These are phyloP conservation scores for Chamaenerion angustifolium DNA, from an alignment of 345 rosid species.

Conservation along the genomic window DNA sequence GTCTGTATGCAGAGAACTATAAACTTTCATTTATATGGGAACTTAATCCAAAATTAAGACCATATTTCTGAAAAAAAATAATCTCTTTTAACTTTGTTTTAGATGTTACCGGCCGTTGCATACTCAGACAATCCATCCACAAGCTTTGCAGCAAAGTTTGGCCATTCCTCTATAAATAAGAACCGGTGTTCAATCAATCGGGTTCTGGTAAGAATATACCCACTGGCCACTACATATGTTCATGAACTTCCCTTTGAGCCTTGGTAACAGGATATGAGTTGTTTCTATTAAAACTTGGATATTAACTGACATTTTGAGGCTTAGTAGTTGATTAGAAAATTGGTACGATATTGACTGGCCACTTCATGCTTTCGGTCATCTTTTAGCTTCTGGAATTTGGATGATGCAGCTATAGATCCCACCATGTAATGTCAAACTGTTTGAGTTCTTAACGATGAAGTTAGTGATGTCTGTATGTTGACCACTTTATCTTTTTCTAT, in stretches of 20 bases:
- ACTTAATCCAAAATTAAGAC: not conserved
- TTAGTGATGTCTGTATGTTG: too few relatives aligned
- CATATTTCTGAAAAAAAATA: too few relatives aligned
- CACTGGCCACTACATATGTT: not conserved
- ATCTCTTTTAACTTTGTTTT: slow-evolving; percentile 16
- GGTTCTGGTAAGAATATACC: slow-evolving; percentile 49
- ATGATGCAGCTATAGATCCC: too few relatives aligned
- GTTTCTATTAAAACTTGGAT: not conserved
- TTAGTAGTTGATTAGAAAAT: too few relatives aligned
- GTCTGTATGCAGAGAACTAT: slow-evolving; percentile 18
- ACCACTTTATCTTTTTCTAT: too few relatives aligned
- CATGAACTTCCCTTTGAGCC: not conserved
- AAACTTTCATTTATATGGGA: slow-evolving; percentile 5
- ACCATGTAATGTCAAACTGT: too few relatives aligned
- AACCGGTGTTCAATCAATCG: slow-evolving; percentile 89
- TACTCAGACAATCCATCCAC: slow-evolving; percentile 93
- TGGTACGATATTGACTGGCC: too few relatives aligned
- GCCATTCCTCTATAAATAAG: slow-evolving; percentile 88
- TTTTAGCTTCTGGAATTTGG: too few relatives aligned
- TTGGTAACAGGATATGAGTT: not conserved
- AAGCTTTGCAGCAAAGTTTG: slow-evolving; percentile 91
- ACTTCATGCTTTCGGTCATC: too few relatives aligned
- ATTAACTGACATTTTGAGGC: too few relatives aligned
- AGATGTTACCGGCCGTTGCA: slow-evolving; percentile 83
- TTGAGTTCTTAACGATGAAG: too few relatives aligned